phyloP scores from a whole-genome alignment of 805 yeast genomes.

The Suhomyces pyralidae region DNA sequence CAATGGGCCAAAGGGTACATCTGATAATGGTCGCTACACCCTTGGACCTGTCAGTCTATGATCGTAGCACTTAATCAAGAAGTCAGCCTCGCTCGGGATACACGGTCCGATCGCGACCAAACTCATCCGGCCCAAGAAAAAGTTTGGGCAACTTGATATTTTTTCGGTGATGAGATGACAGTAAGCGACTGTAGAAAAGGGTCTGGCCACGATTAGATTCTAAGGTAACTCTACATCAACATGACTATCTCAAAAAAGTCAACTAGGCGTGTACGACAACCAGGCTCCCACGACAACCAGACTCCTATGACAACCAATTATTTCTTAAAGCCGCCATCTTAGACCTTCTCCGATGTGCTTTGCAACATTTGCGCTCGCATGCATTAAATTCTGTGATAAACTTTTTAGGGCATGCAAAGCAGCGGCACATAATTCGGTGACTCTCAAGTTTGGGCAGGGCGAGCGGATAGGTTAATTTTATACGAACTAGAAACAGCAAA shows the following conservation, averaged over 20 bases:
- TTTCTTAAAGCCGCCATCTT: too few species aligned
- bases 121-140: neutral
- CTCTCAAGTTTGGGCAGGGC: neutral
- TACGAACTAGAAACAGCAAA: too few species aligned
- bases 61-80: too few species aligned
- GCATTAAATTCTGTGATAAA: neutral
- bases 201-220: neutral
- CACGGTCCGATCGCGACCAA: neutral
- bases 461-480: neutral
- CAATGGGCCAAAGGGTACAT: neutral
- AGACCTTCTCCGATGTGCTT: too few species aligned
- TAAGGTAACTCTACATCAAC: neutral
- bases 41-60: neutral
- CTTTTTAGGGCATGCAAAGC: neutral
- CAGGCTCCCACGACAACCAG: too few species aligned
- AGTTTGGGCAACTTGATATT: too few species aligned
- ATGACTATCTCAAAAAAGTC: too few species aligned
- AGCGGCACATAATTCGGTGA: neutral
- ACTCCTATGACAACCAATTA: too few species aligned
- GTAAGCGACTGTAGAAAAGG: neutral
- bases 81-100: neutral
- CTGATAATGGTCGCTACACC: neutral
- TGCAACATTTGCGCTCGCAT: neutral
- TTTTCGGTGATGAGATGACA: neutral
- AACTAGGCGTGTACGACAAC: too few species aligned